phyloP scores from a whole-genome alignment of 2,329 filamentous ascomycete genomes.

The Passalora sequoiae region DNA sequence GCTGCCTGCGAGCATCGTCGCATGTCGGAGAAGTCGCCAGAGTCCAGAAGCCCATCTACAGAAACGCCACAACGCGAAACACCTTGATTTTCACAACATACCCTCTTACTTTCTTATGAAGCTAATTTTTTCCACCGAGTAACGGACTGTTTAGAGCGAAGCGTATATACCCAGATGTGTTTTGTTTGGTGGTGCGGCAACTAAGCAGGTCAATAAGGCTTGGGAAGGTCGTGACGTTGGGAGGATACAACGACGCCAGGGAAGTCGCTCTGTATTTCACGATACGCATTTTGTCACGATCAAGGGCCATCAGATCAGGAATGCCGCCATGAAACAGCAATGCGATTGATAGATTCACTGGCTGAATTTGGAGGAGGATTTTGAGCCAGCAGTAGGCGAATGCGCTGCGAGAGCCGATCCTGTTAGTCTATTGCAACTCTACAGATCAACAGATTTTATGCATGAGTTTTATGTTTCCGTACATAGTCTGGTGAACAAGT shows the following conservation, averaged over 20 bases:
- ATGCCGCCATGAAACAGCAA: too few relatives aligned
- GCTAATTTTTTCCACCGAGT: constrained; percentile 1
- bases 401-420: too few relatives aligned
- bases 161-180: constrained; percentile 9
- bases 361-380: too few relatives aligned
- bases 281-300: not conserved
- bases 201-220: not conserved
- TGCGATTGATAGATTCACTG: too few relatives aligned
- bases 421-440: too few relatives aligned
- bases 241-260: too few relatives aligned
- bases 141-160: constrained; percentile 5
- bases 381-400: too few relatives aligned
- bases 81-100: constrained; percentile 6
- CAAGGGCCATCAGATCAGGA: not conserved
- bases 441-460: too few relatives aligned
- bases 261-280: not conserved
- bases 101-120: not conserved
- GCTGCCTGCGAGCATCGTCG: constrained; percentile 34
- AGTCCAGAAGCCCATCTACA: constrained; percentile 22
- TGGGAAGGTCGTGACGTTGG: too few relatives aligned
- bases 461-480: too few relatives aligned
- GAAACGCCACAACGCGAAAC: constrained; percentile 16
- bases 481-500: too few relatives aligned
- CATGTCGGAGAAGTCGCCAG: constrained; percentile 29
- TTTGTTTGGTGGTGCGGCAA: not conserved